Base-by-base conservation (phyloP, 805 yeast genomes). In the Lipomyces japonicus region DNA sequence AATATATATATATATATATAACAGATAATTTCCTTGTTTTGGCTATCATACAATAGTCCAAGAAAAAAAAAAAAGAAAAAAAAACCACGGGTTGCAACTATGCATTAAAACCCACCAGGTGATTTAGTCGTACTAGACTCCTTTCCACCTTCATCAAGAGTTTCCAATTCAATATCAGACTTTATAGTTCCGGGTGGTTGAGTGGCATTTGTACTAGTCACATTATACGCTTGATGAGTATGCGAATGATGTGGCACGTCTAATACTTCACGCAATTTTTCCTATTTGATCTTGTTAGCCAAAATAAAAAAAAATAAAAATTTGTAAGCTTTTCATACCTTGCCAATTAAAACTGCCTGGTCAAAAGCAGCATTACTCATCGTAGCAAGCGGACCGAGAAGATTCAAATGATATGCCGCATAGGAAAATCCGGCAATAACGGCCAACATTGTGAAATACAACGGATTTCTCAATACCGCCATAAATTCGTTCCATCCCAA, bases 401-500 rank as follows among this genome's bases (percentile, higher is more conserved):
- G 69, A 57, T 84, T 84, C 65, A 84, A 73, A 49, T 75, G 76
- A 63, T 86, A 83, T 51, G 88, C 75, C 44, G 85, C 76, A 64
- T 84, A 87, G 1, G 76, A 64, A 1, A 79, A 84, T 0, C 85
- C 86, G 1, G 77, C 77, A 9, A 88, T 44, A 39, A 90, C 64
- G 1, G 78, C 61, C 42, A 89, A 65, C 35, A 67, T 37, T 4
- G 85, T 73, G 57, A 90, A 80, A 59, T 85, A 77, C n/a, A 91
- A 61, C 28, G 45, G 98, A 64, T 86, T 90, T 56, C 95, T 77
- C 39, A 93, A 63, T 16, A 93, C 79, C 7, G 93, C 84, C 84
- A 89, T 78, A 59, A 93, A 83, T 72, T 93, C 97, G 67, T 90
- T 90, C 96, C 96, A 93, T 7, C 98, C 98, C 21, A 93, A 72